Base-by-base conservation (phyloP, 805 yeast species). In the Komagataella ulmi region DNA sequence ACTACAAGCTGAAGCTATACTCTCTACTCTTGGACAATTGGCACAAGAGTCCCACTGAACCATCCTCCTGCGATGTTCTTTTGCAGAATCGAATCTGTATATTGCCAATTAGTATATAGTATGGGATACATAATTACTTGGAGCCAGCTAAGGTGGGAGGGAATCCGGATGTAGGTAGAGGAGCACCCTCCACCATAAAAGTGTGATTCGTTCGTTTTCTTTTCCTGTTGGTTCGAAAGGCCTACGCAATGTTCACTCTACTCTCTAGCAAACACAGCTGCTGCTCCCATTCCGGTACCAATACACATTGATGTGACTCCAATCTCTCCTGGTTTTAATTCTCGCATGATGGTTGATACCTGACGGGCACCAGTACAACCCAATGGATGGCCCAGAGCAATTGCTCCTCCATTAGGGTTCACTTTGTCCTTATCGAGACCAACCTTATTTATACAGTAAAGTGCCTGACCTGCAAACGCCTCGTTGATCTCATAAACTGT, bases 201-300 rank as follows among this genome's bases (percentile, higher is more conserved):
- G 23, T 5, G 6, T 21, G 3, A 2, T 6, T 21, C 3, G 6
- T 21, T 21, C 23, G 23, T 21, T 21, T 21, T 6, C 5, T 6
- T 21, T 6, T 21, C 23, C 23, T 3, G 23, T 6, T 21, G 6
- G 6, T 21, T 21, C 23, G 6, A 21, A 21, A 21, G 6, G 23
- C 3, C 23, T 21, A 2, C 5, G 6, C 23, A 21, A 14, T 30
- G 14, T 10, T 30, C 8, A 3, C 40, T 14, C 10, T 74, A 88
- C 72, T 91, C 98, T 61, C 77, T 84, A 47, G 88, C 76, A 59
- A 91, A 76, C 47, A 90, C 73, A 12, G 91, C 85, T 49, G 98
- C 98, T 40, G 97, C 97, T 57, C 98, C 98, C 95, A 90, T 91
- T 60, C 98, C 98, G 43, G 97, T 88, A 61, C 98, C 98, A 57